phyloP scores from a whole-genome alignment of 768 basidiomycete genomes.

The Mycena haematopus region DNA sequence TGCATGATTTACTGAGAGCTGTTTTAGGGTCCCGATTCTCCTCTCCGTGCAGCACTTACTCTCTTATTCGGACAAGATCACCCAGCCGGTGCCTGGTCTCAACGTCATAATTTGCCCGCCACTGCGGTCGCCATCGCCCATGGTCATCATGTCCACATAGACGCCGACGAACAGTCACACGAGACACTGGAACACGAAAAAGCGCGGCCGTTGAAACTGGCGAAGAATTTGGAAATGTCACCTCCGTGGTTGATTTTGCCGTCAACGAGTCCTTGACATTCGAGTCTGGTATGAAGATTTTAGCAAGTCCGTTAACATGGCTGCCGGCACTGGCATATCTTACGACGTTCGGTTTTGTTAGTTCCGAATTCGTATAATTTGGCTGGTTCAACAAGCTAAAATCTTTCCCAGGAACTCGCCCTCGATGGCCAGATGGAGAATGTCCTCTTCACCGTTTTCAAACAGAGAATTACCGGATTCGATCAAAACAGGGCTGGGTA shows the following conservation, averaged over 20 bases:
- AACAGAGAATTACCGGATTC: slow-evolving; percentile 42
- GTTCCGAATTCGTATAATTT: background rate
- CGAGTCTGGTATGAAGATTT: slow-evolving; percentile 38
- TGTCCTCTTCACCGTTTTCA: slow-evolving; percentile 48
- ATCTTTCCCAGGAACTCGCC: slow-evolving; percentile 48
- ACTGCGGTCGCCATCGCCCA: slow-evolving; percentile 31
- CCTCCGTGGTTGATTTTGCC: slow-evolving; percentile 49
- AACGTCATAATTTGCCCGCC: slow-evolving; percentile 48
- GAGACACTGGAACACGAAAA: slow-evolving; percentile 36
- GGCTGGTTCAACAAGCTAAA: background rate
- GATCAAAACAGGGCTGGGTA: slow-evolving; percentile 61
- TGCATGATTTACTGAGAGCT: background rate
- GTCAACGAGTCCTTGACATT: slow-evolving; percentile 52
- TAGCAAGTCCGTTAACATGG: slow-evolving; percentile 56
- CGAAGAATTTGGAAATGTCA: slow-evolving; percentile 13
- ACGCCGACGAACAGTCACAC: slow-evolving; percentile 32
- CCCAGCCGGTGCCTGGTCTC: slow-evolving; percentile 59
- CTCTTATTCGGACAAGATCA: slow-evolving; percentile 59
- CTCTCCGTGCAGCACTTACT: slow-evolving; percentile 44
- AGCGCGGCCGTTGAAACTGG: slow-evolving; percentile 31
- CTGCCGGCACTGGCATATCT: slow-evolving; percentile 59
- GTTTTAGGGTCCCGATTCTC: slow-evolving; percentile 51
- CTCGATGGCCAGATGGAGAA: slow-evolving; percentile 61
- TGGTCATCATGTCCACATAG: slow-evolving; percentile 29
- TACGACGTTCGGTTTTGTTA: slow-evolving; percentile 56